Evolutionary conservation across 768 basidiomycete species (phyloP), one percentile per base, ranked within the genome.

Genomic region (Russula sp.): DNA sequence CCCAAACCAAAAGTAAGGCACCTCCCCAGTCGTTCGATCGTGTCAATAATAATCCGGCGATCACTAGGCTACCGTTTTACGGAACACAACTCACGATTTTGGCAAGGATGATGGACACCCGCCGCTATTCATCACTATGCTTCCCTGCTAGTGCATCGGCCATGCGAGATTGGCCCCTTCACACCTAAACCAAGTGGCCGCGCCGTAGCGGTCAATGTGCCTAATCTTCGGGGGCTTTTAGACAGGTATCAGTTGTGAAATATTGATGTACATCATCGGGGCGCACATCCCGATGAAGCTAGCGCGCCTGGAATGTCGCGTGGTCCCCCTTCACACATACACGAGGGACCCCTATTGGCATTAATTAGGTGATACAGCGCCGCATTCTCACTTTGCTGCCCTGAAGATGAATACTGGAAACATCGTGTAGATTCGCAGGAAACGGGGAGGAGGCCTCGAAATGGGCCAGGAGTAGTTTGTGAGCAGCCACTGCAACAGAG

Each of bases 41-140:
- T 18, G 16, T 45, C 51, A 37, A 14, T 20, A 20, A 22, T 55
- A 20, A 53, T 55, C 39, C 39, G 35, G 5, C 32, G 3, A 53
- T 51, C 54, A 20, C 11, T 60, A 80, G 79, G 75, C 73, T 22
- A 70, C 66, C 32, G 74, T 81, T 32, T 56, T 75, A n/a, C 74
- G 74, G 50, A 70, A 73, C 27, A 68, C 71, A 6, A 59, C 59
- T 35, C 68, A 64, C 31, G 48, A 60, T 49, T 56, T 49, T 6
- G 50, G 62, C 48, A 60, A 58, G 18, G 64, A 66, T 47, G 57
- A 62, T 13, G 56, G 34, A 5, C 61, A 68, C 62, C 77, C 79
- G 47, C 77, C 78, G 14, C 72, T 87, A 44, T 87, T 77, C 69
- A 85, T 88, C 72, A 82, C 84, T 55, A 81, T 82, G 37, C 72